These are phyloP conservation scores for Lumnitzera littorea DNA, from an alignment of 345 rosid genomes.

Conservation along the genomic window DNA sequence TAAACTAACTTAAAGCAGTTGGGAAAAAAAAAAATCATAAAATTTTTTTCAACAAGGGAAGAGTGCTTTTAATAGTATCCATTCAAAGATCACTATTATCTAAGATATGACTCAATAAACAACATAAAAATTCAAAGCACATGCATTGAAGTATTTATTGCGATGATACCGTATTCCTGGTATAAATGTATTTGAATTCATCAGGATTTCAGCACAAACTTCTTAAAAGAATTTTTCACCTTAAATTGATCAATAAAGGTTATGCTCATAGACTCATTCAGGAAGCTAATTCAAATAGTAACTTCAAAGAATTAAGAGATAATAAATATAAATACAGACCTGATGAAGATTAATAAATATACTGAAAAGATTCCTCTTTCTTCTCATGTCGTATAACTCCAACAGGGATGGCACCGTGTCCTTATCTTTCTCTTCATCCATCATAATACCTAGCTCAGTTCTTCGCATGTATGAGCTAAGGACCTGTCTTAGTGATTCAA, in stretches of 20 bases:
- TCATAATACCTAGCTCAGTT: slow-evolving; percentile 72
- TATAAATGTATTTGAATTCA: background rate
- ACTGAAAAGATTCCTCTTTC: slow-evolving; percentile 97
- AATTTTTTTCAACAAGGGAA: too few species aligned
- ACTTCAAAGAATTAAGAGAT: too few species aligned
- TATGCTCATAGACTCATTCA: background rate
- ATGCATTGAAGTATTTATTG: too few species aligned
- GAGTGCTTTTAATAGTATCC: too few species aligned
- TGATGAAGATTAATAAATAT: slow-evolving; percentile 89
- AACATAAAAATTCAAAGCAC: too few species aligned
- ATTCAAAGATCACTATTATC: too few species aligned
- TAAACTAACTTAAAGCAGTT: too few species aligned
- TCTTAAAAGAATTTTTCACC: background rate
- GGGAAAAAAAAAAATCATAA: too few species aligned
- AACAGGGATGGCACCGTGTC: slow-evolving; percentile 84
- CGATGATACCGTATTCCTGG: too few species aligned
- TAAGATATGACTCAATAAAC: too few species aligned
- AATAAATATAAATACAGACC: slow-evolving; percentile 34
- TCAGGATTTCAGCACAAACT: background rate
- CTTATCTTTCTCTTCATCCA: slow-evolving; percentile 99
- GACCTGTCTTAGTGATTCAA: slow-evolving; percentile 80
- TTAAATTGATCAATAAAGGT: background rate
- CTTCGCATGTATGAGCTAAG: slow-evolving; percentile 70
- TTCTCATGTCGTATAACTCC: slow-evolving; percentile 84
- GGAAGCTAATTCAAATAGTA: too few species aligned